phyloP scores from a whole-genome alignment of 306 rosid species.

The Echinosophora koreensis region DNA sequence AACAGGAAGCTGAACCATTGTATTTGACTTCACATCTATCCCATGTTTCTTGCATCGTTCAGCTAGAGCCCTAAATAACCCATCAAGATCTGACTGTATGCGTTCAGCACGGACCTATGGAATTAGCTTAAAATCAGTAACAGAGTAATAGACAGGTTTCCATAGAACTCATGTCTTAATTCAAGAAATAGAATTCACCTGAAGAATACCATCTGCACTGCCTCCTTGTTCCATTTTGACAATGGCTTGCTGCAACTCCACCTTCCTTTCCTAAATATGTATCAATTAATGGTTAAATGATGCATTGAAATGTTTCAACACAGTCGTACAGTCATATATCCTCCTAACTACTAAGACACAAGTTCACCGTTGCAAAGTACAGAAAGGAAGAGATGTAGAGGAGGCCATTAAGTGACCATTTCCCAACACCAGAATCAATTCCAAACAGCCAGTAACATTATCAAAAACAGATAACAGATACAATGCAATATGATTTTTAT shows the following conservation, averaged over 20 bases:
- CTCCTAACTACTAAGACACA: constrained; percentile 27
- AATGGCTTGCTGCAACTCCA: constrained; percentile 92
- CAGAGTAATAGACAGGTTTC: constrained; percentile 39
- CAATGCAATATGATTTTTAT: neutral
- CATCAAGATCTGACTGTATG: constrained; percentile 89
- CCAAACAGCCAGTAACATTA: constrained; percentile 13
- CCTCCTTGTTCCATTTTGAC: constrained; percentile 95
- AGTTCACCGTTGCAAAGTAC: neutral
- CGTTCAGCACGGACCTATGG: constrained; percentile 94
- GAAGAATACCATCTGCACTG: constrained; percentile 97
- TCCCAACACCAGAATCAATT: constrained; percentile 19
- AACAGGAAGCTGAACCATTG: constrained; percentile 81
- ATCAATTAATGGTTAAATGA: constrained; percentile 39
- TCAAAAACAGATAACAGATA: neutral
- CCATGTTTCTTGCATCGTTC: constrained; percentile 95
- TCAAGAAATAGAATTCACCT: constrained; percentile 59
- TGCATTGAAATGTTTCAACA: constrained; percentile 40
- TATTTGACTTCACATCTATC: constrained; percentile 69
- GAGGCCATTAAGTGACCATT: constrained; percentile 14
- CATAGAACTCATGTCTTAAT: constrained; percentile 31
- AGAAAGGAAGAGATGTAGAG: neutral
- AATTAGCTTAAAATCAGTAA: constrained; percentile 51
- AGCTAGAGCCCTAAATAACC: constrained; percentile 72
- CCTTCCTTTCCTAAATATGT: constrained; percentile 75
- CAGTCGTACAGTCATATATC: constrained; percentile 13